Evolutionary conservation across 129 eudicot genomes (phyloP).

Genomic region (Gnaphalium uliginosum): DNA sequence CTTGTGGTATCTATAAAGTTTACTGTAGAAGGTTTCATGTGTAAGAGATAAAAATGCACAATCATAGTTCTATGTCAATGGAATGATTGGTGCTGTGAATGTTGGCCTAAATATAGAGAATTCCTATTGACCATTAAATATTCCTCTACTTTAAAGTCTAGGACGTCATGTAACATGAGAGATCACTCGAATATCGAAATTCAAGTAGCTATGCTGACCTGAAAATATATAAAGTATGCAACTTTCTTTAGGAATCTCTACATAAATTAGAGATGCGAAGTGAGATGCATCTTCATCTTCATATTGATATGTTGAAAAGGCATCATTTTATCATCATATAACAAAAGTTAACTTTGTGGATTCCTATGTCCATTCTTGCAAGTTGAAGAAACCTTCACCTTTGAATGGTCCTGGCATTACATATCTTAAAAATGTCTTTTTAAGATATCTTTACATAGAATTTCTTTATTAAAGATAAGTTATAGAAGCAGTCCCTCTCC

Average conservation of each 20-base stretch:
- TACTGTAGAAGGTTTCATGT: neutral
- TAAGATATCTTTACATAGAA: conserved; percentile 1
- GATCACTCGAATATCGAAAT: conserved; percentile 13
- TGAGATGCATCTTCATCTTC: conserved; percentile 29
- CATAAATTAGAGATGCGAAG: neutral
- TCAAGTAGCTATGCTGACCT: conserved; percentile 42
- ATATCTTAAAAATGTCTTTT: conserved; percentile 17
- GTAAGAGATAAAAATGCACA: conserved; percentile 1
- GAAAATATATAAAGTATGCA: conserved; percentile 21
- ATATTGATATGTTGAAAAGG: conserved; percentile 19
- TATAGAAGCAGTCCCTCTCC: conserved; percentile 20
- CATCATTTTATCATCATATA: conserved; percentile 23
- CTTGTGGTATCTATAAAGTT: conserved; percentile 2
- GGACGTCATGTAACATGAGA: conserved; percentile 9
- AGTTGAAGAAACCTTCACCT: conserved; percentile 35
- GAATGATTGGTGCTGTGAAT: conserved; percentile 15
- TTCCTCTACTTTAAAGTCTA: neutral
- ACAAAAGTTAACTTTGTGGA: conserved; percentile 22
- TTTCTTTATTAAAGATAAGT: neutral
- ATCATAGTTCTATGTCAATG: conserved; percentile 6
- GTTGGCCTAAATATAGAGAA: conserved; percentile 23
- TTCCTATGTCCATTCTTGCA: conserved; percentile 48
- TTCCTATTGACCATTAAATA: conserved; percentile 7
- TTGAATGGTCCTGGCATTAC: conserved; percentile 33
- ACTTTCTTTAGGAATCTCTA: conserved; percentile 32